These are phyloP conservation scores for Cystobasidium pallidum DNA, from an alignment of 1,284 basidiomycete species.

Conservation along the genomic window DNA sequence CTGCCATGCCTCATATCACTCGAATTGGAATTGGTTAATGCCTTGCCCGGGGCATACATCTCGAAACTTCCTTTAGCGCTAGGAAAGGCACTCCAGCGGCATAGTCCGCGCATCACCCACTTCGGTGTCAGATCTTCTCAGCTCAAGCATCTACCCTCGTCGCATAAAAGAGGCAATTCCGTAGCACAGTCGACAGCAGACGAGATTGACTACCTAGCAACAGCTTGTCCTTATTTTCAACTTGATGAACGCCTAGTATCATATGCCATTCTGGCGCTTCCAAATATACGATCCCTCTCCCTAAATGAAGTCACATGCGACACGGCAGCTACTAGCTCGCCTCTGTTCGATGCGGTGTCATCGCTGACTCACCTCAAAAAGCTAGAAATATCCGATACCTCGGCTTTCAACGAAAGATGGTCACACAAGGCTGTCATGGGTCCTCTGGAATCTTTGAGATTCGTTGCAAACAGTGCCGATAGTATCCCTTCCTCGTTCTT, in stretches of 20 bases:
- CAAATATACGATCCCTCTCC: constrained; percentile 2
- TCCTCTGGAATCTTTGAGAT: neutral
- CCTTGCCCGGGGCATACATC: constrained; percentile 1
- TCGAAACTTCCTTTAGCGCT: constrained; percentile 4
- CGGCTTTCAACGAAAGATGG: neutral
- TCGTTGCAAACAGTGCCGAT: neutral
- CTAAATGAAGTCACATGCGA: neutral
- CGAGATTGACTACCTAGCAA: neutral
- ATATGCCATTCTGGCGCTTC: neutral
- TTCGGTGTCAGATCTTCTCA: neutral
- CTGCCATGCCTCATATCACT: constrained; percentile 5
- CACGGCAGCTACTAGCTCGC: neutral
- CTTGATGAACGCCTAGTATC: constrained; percentile 28
- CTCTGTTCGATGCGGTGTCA: constrained; percentile 13
- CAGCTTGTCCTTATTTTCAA: constrained; percentile 17
- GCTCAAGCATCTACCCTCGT: neutral
- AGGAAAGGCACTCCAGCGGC: neutral
- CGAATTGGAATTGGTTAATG: neutral
- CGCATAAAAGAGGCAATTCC: neutral
- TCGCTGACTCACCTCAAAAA: neutral
- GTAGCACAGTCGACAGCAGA: neutral
- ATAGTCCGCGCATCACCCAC: neutral
- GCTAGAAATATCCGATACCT: constrained; percentile 5
- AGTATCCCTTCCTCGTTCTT: neutral
- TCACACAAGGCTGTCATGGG: neutral